Base-by-base conservation (phyloP, 257 asterid species). In the Echium plantagineum region DNA sequence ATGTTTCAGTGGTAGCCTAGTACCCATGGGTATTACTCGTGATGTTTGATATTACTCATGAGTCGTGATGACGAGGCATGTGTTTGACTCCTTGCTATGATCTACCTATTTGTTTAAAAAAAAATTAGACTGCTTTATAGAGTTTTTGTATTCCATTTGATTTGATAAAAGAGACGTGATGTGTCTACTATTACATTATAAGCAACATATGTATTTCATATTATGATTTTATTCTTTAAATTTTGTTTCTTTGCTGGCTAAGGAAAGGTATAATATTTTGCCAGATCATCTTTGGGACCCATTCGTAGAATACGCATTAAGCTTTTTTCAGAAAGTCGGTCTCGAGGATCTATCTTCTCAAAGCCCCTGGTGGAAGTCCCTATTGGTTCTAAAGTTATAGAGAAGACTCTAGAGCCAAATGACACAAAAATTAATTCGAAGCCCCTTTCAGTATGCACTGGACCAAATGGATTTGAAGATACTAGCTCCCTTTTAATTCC, bases 261-360 rank as follows among this genome's bases (percentile, higher is more conserved):
- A 75, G 58, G 66, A 78, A 21, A 69, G 78, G 71, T 75, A 72
- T 58, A 83, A 77, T 58, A 65, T 59, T 3, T 66, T 63, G 68
- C 83, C 72, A 68, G 80, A 60, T 47, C 30, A 65, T 81, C 97
- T 28, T 84, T 67, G 63, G 97, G 99, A 48, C 96, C 97, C 21
- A 76, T 93, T 60, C 84, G 95, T 54, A 85, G 84, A 21, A 67
- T 77, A 32, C 74, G 84, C 70, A 81, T 72, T 65, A 93, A 69
- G 66, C 79, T 83, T 77, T 78, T 86, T 62, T 75, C 91, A 30
- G 96, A 85, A 74, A 71, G 82, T 67, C 89, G 81, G 55, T 78
- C 88, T 31, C 72, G 90, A 69, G 83, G 80, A 70, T 86, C 97
- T 55, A 83, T 80, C 63, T 76, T 83, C 66, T 64, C 18, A 48